Conservation (phyloP, 345 rosid species). For the Eucalyptus curtisii region DNA sequence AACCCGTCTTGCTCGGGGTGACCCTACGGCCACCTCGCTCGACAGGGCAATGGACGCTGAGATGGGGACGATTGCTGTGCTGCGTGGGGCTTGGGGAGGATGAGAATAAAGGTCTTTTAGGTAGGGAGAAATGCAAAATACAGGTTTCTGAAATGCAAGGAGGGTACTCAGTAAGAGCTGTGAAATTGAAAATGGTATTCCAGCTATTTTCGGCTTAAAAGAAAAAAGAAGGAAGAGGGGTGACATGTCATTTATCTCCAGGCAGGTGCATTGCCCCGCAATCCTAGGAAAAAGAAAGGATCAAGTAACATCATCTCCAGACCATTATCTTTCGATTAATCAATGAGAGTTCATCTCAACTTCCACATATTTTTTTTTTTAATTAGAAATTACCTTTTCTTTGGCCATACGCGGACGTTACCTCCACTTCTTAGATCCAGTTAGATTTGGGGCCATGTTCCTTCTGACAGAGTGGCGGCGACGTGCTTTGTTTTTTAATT, state of each 20-base stretch:
- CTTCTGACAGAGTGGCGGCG: not conserved
- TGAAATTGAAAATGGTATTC: rapidly evolving
- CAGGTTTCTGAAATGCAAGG: not conserved
- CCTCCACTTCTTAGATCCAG: not conserved
- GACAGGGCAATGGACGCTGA: not conserved
- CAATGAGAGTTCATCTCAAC: not conserved
- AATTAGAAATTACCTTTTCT: not conserved
- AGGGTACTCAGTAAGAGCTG: not conserved
- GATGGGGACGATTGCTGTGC: not conserved
- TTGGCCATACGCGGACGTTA: not conserved
- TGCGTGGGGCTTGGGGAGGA: not conserved
- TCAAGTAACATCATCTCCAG: not conserved
- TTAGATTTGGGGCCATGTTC: not conserved
- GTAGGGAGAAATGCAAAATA: not conserved
- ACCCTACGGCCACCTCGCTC: not conserved
- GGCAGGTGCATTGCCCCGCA: not conserved
- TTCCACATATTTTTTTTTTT: not conserved
- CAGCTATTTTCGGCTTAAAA: not conserved
- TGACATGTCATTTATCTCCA: not conserved
- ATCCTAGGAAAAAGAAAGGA: not conserved
- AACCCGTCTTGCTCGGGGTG: not conserved
- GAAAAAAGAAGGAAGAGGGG: not conserved
- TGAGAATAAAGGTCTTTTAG: not conserved
- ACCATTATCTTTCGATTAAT: not conserved
- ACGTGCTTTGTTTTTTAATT: not conserved